Conservation (phyloP, 164 flowering plant species). For the Annona squamosa region DNA sequence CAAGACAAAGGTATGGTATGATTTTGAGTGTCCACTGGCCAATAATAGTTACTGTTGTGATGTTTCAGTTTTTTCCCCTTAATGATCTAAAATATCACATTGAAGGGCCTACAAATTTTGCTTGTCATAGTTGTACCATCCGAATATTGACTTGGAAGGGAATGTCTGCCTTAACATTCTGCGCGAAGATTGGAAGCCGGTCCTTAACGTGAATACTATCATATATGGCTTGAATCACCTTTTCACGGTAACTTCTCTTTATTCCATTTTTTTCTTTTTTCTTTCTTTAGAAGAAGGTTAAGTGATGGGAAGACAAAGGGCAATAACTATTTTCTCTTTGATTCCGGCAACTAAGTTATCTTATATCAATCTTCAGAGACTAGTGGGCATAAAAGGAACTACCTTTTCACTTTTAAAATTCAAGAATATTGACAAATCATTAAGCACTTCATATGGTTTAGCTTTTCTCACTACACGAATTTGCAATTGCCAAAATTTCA, state of each 20-base stretch:
- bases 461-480: too few species aligned
- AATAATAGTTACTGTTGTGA: background rate
- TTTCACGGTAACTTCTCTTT: constrained; percentile 44
- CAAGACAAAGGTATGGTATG: constrained; percentile 57
- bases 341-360: background rate
- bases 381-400: background rate
- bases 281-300: background rate
- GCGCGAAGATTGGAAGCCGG: constrained; percentile 86
- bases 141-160: constrained; percentile 79
- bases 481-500: too few species aligned
- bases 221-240: constrained; percentile 67
- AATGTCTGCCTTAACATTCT: constrained; percentile 79
- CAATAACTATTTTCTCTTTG: background rate
- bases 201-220: constrained; percentile 61
- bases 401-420: too few species aligned
- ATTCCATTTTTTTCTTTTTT: background rate
- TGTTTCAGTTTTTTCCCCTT: background rate
- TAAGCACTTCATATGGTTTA: too few species aligned
- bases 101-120: background rate
- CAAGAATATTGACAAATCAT: too few species aligned
- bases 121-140: constrained; percentile 61
- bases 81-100: background rate
- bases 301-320: background rate
- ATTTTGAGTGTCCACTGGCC: background rate
- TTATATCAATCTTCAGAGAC: background rate